These are phyloP conservation scores for Lachancea quebecensis DNA, from an alignment of 805 yeast species.

Conservation along the genomic window DNA sequence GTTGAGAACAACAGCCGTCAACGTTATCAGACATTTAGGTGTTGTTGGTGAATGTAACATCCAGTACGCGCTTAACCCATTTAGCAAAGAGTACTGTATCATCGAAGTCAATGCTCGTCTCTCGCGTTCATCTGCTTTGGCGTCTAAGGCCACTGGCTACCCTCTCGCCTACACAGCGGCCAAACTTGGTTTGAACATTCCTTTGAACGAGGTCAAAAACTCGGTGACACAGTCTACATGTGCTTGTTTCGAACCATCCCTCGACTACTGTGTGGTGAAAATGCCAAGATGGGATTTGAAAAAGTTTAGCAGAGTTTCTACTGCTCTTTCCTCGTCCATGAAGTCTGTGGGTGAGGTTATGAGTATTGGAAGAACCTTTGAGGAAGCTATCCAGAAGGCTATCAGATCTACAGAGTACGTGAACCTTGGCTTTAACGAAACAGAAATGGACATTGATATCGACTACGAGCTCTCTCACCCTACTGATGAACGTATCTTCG, in stretches of 20 bases:
- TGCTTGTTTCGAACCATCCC: constrained; percentile 95
- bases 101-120: constrained; percentile 97
- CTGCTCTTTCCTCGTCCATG: constrained; percentile 85
- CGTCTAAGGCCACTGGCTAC: constrained; percentile 97
- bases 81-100: constrained; percentile 89
- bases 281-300: constrained; percentile 99
- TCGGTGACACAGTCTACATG: constrained; percentile 91
- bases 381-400: constrained; percentile 97
- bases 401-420: constrained; percentile 88
- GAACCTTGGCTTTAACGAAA: constrained; percentile 86
- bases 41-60: constrained; percentile 99
- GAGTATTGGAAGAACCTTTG: constrained; percentile 96
- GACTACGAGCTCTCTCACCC: constrained; percentile 94
- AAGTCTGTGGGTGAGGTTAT: constrained; percentile 98
- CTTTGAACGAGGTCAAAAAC: constrained; percentile 85
- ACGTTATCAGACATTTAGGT: constrained; percentile 93
- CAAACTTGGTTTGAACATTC: constrained; percentile 86
- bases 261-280: constrained; percentile 94
- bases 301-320: constrained; percentile 89
- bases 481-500: constrained; percentile 93
- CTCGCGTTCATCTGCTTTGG: constrained; percentile 97
- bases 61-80: constrained; percentile 92
- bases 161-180: constrained; percentile 98
- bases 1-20: constrained; percentile 96
- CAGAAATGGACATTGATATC: constrained; percentile 84